phyloP scores from a whole-genome alignment of 352 stramenopile genomes.

The Globisporangium spinosum region DNA sequence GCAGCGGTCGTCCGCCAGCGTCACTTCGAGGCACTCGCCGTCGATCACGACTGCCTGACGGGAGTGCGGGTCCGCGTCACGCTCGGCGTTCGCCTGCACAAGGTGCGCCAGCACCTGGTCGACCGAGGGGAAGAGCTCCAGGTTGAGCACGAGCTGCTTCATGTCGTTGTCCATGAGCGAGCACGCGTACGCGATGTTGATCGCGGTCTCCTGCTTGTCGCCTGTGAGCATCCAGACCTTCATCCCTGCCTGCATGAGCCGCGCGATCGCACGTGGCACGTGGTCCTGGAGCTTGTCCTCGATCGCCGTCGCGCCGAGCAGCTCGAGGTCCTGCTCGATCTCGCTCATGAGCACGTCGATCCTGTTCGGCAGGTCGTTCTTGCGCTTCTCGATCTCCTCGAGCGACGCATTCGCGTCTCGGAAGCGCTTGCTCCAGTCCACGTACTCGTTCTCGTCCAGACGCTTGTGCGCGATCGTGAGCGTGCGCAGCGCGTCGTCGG shows the following conservation, averaged over 20 bases:
- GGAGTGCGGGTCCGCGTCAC: conserved; percentile 14
- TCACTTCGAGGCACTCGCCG: conserved; percentile 63
- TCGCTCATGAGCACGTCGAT: conserved; percentile 73
- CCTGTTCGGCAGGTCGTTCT: conserved; percentile 54
- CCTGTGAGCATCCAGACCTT: conserved; percentile 95
- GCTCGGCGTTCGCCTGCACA: conserved; percentile 29
- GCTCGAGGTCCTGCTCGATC: conserved; percentile 76
- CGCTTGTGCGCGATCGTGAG: conserved; percentile 67
- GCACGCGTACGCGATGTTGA: conserved; percentile 92
- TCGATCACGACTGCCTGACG: conserved; percentile 68
- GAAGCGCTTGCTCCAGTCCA: conserved; percentile 58
- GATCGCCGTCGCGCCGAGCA: conserved; percentile 90
- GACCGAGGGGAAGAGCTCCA: conserved; percentile 47
- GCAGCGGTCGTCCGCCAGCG: conserved; percentile 47
- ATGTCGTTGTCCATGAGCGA: conserved; percentile 88
- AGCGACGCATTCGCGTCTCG: conserved; percentile 61
- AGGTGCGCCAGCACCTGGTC: conserved; percentile 40
- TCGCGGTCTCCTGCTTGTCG: conserved; percentile 93
- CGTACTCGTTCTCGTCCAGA: conserved; percentile 56
- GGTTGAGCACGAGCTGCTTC: conserved; percentile 68
- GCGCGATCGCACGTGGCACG: conserved; percentile 86
- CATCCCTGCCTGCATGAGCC: conserved; percentile 84
- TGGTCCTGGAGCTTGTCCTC: conserved; percentile 92
- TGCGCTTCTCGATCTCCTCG: conserved; percentile 81
- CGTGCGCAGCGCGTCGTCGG: conserved; percentile 80